A percentile compares a stretch with the other conserved stretches of the same genome.
Evolutionary conservation across 1,284 basidiomycete species (phyloP).

Genomic region (Peniophora sp.): DNA sequence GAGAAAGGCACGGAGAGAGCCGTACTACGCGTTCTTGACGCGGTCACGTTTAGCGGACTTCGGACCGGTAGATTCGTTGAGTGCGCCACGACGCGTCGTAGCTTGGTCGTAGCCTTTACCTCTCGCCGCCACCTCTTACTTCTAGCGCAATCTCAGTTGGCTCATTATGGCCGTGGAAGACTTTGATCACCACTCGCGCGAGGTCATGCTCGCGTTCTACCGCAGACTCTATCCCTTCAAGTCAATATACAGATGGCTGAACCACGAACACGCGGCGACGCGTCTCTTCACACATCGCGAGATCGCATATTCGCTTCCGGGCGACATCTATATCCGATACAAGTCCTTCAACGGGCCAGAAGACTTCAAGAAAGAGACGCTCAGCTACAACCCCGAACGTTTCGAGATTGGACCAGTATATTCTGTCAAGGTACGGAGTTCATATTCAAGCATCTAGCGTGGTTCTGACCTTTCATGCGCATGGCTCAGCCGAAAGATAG

Average conservation of each 20-base stretch:
- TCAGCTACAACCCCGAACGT: constrained; percentile 77
- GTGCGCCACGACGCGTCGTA: too few relatives aligned
- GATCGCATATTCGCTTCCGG: constrained; percentile 92
- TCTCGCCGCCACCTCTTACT: too few relatives aligned
- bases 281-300: constrained; percentile 88
- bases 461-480: constrained; percentile 1
- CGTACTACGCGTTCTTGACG: too few relatives aligned
- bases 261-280: constrained; percentile 75
- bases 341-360: constrained; percentile 83
- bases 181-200: constrained; percentile 17
- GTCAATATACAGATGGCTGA: constrained; percentile 91
- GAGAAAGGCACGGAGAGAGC: too few relatives aligned
- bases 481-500: constrained; percentile 85
- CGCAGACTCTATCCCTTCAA: constrained; percentile 91
- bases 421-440: constrained; percentile 64
- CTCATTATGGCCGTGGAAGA: constrained; percentile 11
- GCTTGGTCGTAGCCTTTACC: too few relatives aligned
- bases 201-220: constrained; percentile 83
- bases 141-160: neutral
- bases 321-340: constrained; percentile 93
- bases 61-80: too few relatives aligned
- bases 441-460: constrained; percentile 1
- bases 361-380: constrained; percentile 89
- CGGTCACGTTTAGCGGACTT: too few relatives aligned
- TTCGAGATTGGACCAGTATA: constrained; percentile 98